Percentiles rank a stretch among this genome's conserved stretches.
Evolutionary conservation across 2,329 filamentous ascomycete genomes (phyloP).

Genomic region (Tolypocladium ovalisporum): DNA sequence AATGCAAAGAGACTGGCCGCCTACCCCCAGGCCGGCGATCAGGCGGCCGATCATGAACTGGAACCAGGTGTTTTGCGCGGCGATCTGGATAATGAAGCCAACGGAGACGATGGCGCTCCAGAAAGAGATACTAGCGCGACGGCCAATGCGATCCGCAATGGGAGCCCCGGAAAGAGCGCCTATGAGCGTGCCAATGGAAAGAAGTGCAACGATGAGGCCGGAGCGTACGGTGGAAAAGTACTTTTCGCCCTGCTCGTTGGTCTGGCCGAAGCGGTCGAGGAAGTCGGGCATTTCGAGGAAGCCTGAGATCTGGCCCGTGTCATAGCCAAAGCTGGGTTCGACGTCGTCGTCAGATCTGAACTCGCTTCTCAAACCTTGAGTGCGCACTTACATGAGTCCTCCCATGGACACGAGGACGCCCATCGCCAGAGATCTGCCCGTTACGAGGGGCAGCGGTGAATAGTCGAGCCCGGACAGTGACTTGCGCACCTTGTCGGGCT

Average conservation of each 20-base stretch:
- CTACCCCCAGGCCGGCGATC: slow-evolving; percentile 56
- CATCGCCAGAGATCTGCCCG: slow-evolving; percentile 24
- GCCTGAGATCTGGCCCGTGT: slow-evolving; percentile 44
- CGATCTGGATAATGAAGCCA: slow-evolving; percentile 58
- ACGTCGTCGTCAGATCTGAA: not conserved
- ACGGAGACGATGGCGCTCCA: slow-evolving; percentile 51
- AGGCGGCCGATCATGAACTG: slow-evolving; percentile 56
- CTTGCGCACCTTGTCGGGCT: slow-evolving; percentile 14
- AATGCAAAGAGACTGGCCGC: slow-evolving; percentile 51
- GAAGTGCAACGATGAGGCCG: slow-evolving; percentile 47
- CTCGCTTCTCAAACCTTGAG: not conserved
- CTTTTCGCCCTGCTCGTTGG: slow-evolving; percentile 22
- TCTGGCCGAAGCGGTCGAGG: slow-evolving; percentile 36
- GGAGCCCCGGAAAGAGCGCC: slow-evolving; percentile 50
- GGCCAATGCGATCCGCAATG: slow-evolving; percentile 54
- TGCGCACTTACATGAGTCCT: slow-evolving; percentile 26
- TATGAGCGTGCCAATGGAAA: slow-evolving; percentile 49
- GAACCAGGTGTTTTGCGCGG: slow-evolving; percentile 44
- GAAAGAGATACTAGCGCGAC: slow-evolving; percentile 49
- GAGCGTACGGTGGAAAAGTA: slow-evolving; percentile 42
- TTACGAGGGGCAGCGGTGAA: slow-evolving; percentile 29
- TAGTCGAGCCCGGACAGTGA: slow-evolving; percentile 31
- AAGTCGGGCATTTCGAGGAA: slow-evolving; percentile 50
- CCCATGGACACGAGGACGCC: slow-evolving; percentile 33
- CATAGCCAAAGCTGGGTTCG: slow-evolving; percentile 33